Percentiles rank a stretch among this genome's conserved stretches.
phyloP scores from a whole-genome alignment of 2,329 filamentous ascomycete species.

The Diaporthe amygdali region DNA sequence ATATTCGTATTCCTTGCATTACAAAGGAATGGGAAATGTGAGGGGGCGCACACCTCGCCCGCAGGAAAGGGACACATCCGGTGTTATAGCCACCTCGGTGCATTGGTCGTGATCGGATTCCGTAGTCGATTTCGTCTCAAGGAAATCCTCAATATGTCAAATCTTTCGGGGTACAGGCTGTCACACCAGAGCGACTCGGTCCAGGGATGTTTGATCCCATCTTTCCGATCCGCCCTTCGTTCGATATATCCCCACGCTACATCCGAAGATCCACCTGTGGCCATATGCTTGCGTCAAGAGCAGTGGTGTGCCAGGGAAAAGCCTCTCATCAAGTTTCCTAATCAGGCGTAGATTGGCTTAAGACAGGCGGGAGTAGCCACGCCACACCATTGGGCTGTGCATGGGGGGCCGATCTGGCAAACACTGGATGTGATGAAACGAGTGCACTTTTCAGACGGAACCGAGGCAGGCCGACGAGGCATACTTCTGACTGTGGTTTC shows the following conservation, averaged over 20 bases:
- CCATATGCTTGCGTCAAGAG: neutral
- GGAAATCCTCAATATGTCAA: neutral
- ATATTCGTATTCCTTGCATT: neutral
- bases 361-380: neutral
- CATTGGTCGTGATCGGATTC: neutral
- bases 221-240: neutral
- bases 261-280: neutral
- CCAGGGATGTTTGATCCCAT: conserved; percentile 1
- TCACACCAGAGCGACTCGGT: neutral
- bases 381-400: neutral
- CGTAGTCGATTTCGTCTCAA: neutral
- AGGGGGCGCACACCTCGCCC: neutral
- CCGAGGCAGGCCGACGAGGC: neutral
- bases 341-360: neutral
- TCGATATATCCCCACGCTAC: neutral
- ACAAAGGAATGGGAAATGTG: neutral
- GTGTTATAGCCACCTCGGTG: neutral
- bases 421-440: conserved; percentile 8
- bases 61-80: neutral
- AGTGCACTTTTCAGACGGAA: neutral
- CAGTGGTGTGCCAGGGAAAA: neutral
- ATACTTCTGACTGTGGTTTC: neutral
- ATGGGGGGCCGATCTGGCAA: neutral
- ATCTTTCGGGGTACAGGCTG: neutral
- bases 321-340: conserved; percentile 4